Base-by-base conservation (phyloP, 805 yeast genomes). In the Cyberlindnera meyerae region DNA sequence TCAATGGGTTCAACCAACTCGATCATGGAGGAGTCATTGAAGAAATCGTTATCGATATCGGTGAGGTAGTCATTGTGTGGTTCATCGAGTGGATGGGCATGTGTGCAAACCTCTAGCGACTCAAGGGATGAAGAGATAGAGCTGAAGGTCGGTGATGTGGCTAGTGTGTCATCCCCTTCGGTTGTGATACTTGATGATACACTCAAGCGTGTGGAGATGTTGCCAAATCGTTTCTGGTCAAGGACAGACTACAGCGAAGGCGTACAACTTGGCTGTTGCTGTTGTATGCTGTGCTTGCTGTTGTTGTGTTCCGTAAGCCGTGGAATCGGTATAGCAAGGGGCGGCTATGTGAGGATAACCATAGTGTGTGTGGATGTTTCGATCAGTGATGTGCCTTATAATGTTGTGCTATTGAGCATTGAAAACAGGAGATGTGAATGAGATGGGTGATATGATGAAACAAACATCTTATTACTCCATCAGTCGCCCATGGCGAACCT, bases 181-280 rank as follows among this genome's bases (percentile, higher is more conserved):
- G 42, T 20, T n/a, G 43, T 25, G 9, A 39, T 27, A 11, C 32
- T 24, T 7, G 38, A 34, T 17, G 36, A 29, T 4, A 31, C 29
- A 9, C 37, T 36, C 12, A 37, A 18, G 8, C 36, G 21, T 34
- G 37, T 21, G 9, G 40, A 31, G 24, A 37, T 43, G 27, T 37
- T 38, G 14, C 42, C 33, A 5, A 44, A 34, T 18, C 42, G 40
- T 14, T 44, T 48, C 37, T 53, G 56, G 24, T 45, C 46, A 16
- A 51, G 28, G 6, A 51, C 47, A 4, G 51, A 48, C 18, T 47
- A 54, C 6, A 52, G 33, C 4, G 55, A 52, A 3, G 57, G 56
- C 11, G 34, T 43, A 26, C 25, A 37, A 2, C 45, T 21, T 3
- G 24, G 17, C n/a, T 27, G 18, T 18, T 29, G 31, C 31, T 20